Conservation (phyloP, 2,329 filamentous ascomycete genomes). For the Diplodia mutila region DNA sequence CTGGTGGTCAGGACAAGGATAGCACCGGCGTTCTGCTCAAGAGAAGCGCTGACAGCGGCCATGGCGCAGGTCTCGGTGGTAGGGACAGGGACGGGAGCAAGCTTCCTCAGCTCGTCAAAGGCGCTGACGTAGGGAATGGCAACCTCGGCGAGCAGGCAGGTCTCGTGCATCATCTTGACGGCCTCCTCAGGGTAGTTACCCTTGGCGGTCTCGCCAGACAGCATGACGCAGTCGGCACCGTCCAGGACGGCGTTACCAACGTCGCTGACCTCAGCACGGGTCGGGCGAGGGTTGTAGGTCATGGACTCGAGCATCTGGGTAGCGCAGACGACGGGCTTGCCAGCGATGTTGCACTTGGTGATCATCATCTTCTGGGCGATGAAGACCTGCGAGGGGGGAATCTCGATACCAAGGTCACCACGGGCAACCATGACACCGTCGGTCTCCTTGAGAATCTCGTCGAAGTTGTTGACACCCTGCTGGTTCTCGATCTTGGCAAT, state of each 20-base stretch:
- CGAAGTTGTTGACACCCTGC: constrained; percentile 99
- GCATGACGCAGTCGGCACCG: constrained; percentile 98
- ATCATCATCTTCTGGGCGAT: constrained; percentile 99
- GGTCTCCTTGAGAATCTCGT: constrained; percentile 92
- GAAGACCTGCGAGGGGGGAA: constrained; percentile 97
- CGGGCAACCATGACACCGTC: constrained; percentile 99
- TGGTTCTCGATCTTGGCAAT: constrained; percentile 99
- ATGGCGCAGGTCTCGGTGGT: constrained; percentile 95
- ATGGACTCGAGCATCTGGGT: constrained; percentile 99
- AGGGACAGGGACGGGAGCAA: constrained; percentile 80
- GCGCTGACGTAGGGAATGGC: constrained; percentile 96
- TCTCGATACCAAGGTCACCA: constrained; percentile 98
- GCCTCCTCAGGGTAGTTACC: constrained; percentile 91
- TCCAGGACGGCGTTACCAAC: constrained; percentile 98
- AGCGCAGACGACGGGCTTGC: constrained; percentile 98
- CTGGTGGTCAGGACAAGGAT: constrained; percentile 95
- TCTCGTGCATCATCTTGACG: constrained; percentile 97
- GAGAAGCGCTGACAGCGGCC: constrained; percentile 91
- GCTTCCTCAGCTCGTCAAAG: constrained; percentile 90
- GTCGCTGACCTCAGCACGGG: constrained; percentile 96
- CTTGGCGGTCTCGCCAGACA: constrained; percentile 99
- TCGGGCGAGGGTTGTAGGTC: constrained; percentile 99
- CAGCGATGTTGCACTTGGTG: constrained; percentile 98
- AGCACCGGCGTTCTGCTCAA: constrained; percentile 94
- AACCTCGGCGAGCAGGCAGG: constrained; percentile 94